These are phyloP conservation scores for Ceratobasidium sp. DNA, from an alignment of 1,284 basidiomycete genomes.

Conservation along the genomic window DNA sequence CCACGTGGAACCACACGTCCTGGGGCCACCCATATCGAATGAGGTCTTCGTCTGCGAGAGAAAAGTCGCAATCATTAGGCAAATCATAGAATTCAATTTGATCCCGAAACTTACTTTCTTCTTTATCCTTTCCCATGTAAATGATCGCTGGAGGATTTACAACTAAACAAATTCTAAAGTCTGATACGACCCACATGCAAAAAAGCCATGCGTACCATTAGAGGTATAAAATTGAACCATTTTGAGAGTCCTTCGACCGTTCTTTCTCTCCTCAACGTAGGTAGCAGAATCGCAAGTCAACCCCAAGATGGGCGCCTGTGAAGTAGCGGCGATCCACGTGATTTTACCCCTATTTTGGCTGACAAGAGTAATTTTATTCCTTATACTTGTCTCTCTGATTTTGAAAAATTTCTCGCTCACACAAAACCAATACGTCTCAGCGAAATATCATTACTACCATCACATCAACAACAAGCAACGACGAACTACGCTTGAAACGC, in stretches of 20 bases:
- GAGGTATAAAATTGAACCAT: constrained; percentile 69
- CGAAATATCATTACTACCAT: too few relatives aligned
- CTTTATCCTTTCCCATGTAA: constrained; percentile 97
- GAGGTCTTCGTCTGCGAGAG: constrained; percentile 83
- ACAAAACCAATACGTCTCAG: not conserved
- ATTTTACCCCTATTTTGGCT: too few relatives aligned
- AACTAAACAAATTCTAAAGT: constrained; percentile 48
- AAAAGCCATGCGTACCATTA: constrained; percentile 52
- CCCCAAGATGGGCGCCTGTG: too few relatives aligned
- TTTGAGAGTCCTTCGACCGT: too few relatives aligned
- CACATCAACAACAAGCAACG: too few relatives aligned
- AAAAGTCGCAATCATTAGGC: not conserved
- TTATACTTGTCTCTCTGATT: too few relatives aligned
- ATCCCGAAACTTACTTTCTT: constrained; percentile 76
- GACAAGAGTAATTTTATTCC: too few relatives aligned
- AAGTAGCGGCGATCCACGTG: too few relatives aligned
- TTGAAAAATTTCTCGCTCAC: not conserved
- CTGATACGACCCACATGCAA: not conserved
- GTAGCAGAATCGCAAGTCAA: too few relatives aligned
- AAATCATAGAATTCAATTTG: too few relatives aligned
- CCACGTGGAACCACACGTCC: constrained; percentile 68
- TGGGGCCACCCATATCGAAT: constrained; percentile 83
- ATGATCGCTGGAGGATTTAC: constrained; percentile 75
- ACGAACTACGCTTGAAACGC: too few relatives aligned
- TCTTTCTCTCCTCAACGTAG: too few relatives aligned